phyloP scores from a whole-genome alignment of 2,329 filamentous ascomycete species.

The Trichoderma simmonsii region DNA sequence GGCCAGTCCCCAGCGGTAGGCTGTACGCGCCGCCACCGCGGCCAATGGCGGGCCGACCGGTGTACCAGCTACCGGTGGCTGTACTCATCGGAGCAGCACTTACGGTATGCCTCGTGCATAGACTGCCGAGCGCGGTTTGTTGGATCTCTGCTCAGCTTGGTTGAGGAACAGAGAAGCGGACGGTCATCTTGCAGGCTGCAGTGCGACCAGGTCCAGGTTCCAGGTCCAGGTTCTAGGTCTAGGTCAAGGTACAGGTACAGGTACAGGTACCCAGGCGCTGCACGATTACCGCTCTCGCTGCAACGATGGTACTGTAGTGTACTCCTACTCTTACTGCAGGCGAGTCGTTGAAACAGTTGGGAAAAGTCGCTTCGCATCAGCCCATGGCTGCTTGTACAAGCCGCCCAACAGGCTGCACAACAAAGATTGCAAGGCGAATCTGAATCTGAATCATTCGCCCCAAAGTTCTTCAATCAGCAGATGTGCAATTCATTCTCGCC shows the following conservation, averaged over 20 bases:
- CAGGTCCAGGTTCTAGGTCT: background rate
- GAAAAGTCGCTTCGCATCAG: conserved; percentile 2
- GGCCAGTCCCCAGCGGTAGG: background rate
- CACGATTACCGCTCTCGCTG: background rate
- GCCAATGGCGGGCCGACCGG: background rate
- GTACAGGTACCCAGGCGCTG: background rate
- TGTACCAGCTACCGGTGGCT: background rate
- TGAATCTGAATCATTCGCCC: background rate
- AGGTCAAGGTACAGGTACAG: background rate
- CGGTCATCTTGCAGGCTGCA: conserved; percentile 15
- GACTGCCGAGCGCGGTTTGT: background rate
- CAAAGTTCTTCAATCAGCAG: background rate
- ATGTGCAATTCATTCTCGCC: background rate
- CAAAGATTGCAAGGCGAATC: background rate
- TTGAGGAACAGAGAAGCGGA: background rate
- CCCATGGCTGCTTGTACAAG: background rate
- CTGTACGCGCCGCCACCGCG: background rate
- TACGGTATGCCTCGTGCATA: background rate
- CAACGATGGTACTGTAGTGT: background rate
- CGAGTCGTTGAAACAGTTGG: conserved; percentile 13
- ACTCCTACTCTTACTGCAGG: background rate
- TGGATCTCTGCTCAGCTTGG: conserved; percentile 4
- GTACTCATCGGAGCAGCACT: background rate
- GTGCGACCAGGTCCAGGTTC: background rate
- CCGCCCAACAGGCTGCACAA: background rate